Evolutionary conservation across 2,329 filamentous ascomycete species (phyloP), one percentile per base, ranked within the genome.

Genomic region (Leptographium flavum): DNA sequence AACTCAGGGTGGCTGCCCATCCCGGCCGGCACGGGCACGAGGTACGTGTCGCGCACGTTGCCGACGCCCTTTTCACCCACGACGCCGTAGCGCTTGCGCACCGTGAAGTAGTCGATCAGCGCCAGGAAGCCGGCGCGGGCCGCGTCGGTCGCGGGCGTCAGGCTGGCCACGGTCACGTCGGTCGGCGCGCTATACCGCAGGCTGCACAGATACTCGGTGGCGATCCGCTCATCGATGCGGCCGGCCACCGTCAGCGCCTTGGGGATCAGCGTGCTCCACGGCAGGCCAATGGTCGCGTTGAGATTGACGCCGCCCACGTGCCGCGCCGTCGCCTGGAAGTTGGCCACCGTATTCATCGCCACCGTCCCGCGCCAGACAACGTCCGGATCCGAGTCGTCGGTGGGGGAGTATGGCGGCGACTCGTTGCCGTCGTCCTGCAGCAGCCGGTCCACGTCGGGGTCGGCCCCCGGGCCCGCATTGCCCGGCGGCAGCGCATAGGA

Each of bases 191-290:
- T 90, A 60, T 85, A 93, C 13, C 87, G 79, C 49, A 96, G 70
- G 42, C 86, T 80, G 57, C 87, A 92, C 0, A 98, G 78, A 56
- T 98, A 98, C 49, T 93, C 86, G 46, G 87, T 87, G 11, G 90
- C 92, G 52, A 82, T 83, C 48, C 82, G 74, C 53, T 86, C 79
- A 43, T 84, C 77, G 48, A 98, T 92, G 17, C 92, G 78, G 1
- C 85, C 86, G 40, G 81, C 81, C 21, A 92, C 81, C 7, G 73
- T 77, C 27, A 92, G 67, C 8, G 69, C 73, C 27, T 74, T 68
- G 0, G 87, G 83, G 8, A 94, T 75, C 10, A 96, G 66, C 47
- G 83, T 75, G 17, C 73, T 72, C 87, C 88, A 96, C 0, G 69
- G 58, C 15, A 65, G 45, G 1, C 54, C 53, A 19, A 63, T 56